Conservation (phyloP, 2,329 filamentous ascomycete species). For the Microthyrium microscopicum region DNA sequence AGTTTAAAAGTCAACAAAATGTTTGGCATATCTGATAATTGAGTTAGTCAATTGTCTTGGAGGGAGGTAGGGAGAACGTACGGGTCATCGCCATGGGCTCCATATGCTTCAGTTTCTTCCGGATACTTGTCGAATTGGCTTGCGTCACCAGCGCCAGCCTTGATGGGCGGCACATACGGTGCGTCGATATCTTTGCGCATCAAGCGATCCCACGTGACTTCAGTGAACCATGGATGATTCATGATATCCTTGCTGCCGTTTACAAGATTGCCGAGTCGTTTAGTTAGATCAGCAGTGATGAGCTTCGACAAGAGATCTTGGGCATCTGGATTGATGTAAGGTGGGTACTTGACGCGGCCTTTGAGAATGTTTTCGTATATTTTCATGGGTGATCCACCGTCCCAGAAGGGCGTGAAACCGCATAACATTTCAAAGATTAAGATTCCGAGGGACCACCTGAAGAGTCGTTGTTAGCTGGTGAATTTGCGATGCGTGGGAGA, state of each 20-base stretch:
- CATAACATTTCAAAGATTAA: constrained; percentile 99
- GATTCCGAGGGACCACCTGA: constrained; percentile 94
- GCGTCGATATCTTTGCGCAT: constrained; percentile 95
- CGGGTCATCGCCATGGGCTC: constrained; percentile 63
- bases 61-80: constrained; percentile 37
- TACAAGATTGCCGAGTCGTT: constrained; percentile 85
- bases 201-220: constrained; percentile 93
- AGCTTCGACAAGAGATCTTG: constrained; percentile 83
- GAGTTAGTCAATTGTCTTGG: too few species aligned
- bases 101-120: constrained; percentile 90
- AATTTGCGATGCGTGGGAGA: constrained; percentile 1
- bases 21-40: neutral
- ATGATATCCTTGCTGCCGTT: constrained; percentile 85
- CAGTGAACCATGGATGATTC: constrained; percentile 87
- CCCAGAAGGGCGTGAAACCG: constrained; percentile 98
- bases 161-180: constrained; percentile 89
- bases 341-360: constrained; percentile 89
- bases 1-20: constrained; percentile 1
- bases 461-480: constrained; percentile 5
- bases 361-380: constrained; percentile 99
- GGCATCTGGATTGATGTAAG: constrained; percentile 86
- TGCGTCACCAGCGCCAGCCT: constrained; percentile 83
- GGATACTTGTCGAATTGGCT: constrained; percentile 98
- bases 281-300: constrained; percentile 89
- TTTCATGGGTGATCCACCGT: constrained; percentile 92